Evolutionary conservation across 129 eudicot genomes (phyloP), one percentile per base, ranked within the genome.

Genomic region (Lactuca saligna): DNA sequence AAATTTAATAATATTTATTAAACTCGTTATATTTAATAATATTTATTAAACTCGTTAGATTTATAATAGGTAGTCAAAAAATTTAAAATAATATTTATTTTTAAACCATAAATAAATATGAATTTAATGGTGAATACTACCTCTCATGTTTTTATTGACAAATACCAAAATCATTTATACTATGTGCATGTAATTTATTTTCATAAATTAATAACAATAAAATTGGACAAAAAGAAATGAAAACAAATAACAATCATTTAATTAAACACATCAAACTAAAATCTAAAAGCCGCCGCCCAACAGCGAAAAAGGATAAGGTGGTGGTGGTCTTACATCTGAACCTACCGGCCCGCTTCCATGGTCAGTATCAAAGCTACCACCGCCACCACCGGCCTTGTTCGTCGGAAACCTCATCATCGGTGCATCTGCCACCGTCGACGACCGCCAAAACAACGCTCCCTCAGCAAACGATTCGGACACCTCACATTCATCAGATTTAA

Each of bases 301-400:
- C 48, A 84, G 77, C 10, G 95, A 87, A 69, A 85, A 85, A 4
- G 91, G 95, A 75, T 88, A 88, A 57, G 86, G 79, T 60, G 82
- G 79, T 35, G 76, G 75, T 71, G 67, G 65, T n/a, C 48, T 33
- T 32, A 56, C 71, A 60, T 61, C 82, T 79, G n/a, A 69, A 42
- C 32, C 56, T 48, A 16, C 74, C 55, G 46, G 61, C 63, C 51
- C 33, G 34, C 81, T 74, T 61, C 74, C 85, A 11, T 32, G 39
- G 13, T 65, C 75, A 63, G 56, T 48, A 17, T 10, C 25, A 57
- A 49, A 38, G 49, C 55, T 68, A 8, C 75, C 49, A 1, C 39
- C 67, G 1, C 49, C 73, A 13, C 57, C 54, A 12, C 54, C 13
- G 14, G 65, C 49, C 13, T 15, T 35, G 3, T 8, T 35, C 49